Percentiles rank a stretch among this genome's conserved stretches.
phyloP scores from a whole-genome alignment of 2,329 filamentous ascomycete species.

The Coniochaeta ligniaria region DNA sequence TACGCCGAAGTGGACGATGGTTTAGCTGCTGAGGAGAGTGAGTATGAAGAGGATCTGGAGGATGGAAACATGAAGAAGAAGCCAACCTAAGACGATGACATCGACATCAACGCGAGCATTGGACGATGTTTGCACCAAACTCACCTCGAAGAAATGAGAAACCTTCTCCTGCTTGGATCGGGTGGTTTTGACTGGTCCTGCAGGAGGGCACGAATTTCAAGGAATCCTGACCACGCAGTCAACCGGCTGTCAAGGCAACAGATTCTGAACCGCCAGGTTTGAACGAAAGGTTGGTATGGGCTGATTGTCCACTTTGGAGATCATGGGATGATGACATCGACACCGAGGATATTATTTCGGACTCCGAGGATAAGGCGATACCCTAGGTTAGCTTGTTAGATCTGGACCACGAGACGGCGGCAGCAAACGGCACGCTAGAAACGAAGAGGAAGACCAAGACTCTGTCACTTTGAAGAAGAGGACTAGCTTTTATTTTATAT shows the following conservation, averaged over 20 bases:
- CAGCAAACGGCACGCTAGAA: conserved; percentile 25
- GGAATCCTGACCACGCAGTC: too few species aligned
- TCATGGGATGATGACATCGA: conserved; percentile 99
- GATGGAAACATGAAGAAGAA: conserved; percentile 53
- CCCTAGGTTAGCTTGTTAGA: conserved; percentile 52
- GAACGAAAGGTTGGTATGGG: too few species aligned
- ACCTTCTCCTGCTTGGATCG: too few species aligned
- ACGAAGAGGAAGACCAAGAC: conserved; percentile 10
- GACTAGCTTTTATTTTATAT: too few species aligned
- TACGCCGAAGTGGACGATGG: conserved; percentile 66
- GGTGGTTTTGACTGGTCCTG: too few species aligned
- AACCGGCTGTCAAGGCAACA: too few species aligned
- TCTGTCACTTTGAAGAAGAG: conserved; percentile 30
- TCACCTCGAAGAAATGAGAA: too few species aligned
- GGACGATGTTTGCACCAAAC: too few species aligned
- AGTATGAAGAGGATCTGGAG: conserved; percentile 37
- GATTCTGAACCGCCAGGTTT: too few species aligned
- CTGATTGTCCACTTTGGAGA: too few species aligned
- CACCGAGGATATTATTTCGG: conserved; percentile 84
- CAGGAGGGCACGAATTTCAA: too few species aligned
- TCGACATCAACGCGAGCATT: too few species aligned
- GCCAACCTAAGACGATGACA: conserved; percentile 65
- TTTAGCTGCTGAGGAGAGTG: conserved; percentile 56
- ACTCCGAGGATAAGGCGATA: conserved; percentile 63
- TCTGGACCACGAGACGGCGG: conserved; percentile 30